phyloP scores from a whole-genome alignment of 495 filamentous ascomycete species.

The Aspergillus heteromorphus region DNA sequence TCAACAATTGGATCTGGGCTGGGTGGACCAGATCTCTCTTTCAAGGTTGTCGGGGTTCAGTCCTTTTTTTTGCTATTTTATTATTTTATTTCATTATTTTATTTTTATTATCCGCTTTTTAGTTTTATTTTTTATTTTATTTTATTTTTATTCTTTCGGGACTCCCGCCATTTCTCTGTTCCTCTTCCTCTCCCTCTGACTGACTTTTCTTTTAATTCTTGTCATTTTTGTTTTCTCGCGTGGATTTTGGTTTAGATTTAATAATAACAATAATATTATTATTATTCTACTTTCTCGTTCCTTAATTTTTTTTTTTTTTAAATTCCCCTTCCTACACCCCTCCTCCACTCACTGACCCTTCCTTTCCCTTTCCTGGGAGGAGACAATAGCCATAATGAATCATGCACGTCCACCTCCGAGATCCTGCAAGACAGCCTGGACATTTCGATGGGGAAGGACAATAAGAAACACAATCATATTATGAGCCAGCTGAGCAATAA shows the following conservation, averaged over 20 bases:
- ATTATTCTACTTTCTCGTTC: neutral
- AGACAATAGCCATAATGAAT: slow-evolving; percentile 8
- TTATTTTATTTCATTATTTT: slow-evolving; percentile 5
- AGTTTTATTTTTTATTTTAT: slow-evolving; percentile 4
- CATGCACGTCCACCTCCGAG: slow-evolving; percentile 4
- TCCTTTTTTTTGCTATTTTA: slow-evolving; percentile 8
- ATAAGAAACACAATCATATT: slow-evolving; percentile 4
- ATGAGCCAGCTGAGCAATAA: neutral
- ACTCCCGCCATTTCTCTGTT: neutral
- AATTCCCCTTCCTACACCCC: slow-evolving; percentile 2
- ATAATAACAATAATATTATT: too few species aligned
- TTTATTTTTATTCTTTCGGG: neutral
- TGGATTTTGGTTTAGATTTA: neutral
- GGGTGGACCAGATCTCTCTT: slow-evolving; percentile 19
- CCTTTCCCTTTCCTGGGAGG: slow-evolving; percentile 1
- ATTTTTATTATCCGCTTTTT: neutral
- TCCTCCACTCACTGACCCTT: neutral
- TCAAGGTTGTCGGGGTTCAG: slow-evolving; percentile 12
- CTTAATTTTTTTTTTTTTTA: neutral
- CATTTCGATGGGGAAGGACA: neutral
- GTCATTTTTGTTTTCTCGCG: neutral
- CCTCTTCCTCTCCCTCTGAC: neutral
- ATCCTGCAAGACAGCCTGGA: slow-evolving; percentile 10
- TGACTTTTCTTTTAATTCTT: too few species aligned
- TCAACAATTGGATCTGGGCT: slow-evolving; percentile 21